Evolutionary conservation across 805 yeast genomes (phyloP).

Genomic region (Saccharomycopsis sp.): DNA sequence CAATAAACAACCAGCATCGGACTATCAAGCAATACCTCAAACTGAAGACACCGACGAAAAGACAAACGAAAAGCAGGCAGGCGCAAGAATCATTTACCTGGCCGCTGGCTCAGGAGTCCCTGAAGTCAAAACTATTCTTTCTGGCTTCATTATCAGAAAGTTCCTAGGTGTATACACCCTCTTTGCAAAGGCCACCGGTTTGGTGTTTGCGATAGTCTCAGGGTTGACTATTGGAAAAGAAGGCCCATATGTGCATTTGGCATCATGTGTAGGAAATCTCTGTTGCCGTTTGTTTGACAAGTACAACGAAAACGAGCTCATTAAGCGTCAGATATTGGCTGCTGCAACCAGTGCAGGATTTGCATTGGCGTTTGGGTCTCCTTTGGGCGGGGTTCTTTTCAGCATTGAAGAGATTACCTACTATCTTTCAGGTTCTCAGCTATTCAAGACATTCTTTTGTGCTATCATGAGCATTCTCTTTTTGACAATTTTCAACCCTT

Average conservation of each 20-base stretch:
- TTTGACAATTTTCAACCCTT: slow-evolving; percentile 47
- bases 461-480: slow-evolving; percentile 48
- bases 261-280: slow-evolving; percentile 52
- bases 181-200: slow-evolving; percentile 40
- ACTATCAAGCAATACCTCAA: neutral
- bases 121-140: slow-evolving; percentile 51
- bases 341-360: slow-evolving; percentile 56
- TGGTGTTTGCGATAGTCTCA: slow-evolving; percentile 48
- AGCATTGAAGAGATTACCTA: slow-evolving; percentile 52
- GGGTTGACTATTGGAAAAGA: slow-evolving; percentile 55
- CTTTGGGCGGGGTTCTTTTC: slow-evolving; percentile 52
- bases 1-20: neutral
- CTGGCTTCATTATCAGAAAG: slow-evolving; percentile 50
- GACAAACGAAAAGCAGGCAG: neutral
- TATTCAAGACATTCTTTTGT: slow-evolving; percentile 49
- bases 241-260: slow-evolving; percentile 57
- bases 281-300: slow-evolving; percentile 40
- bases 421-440: slow-evolving; percentile 46
- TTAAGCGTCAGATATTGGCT: slow-evolving; percentile 45
- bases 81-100: slow-evolving; percentile 34
- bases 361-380: slow-evolving; percentile 55
- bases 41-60: neutral
- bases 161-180: slow-evolving; percentile 48
- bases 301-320: slow-evolving; percentile 41
- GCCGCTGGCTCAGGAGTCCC: slow-evolving; percentile 59